A percentile compares a stretch with the other conserved stretches of the same genome.
phyloP scores from a whole-genome alignment of 352 stramenopile genomes.

The Thalassiosira delicatula region DNA sequence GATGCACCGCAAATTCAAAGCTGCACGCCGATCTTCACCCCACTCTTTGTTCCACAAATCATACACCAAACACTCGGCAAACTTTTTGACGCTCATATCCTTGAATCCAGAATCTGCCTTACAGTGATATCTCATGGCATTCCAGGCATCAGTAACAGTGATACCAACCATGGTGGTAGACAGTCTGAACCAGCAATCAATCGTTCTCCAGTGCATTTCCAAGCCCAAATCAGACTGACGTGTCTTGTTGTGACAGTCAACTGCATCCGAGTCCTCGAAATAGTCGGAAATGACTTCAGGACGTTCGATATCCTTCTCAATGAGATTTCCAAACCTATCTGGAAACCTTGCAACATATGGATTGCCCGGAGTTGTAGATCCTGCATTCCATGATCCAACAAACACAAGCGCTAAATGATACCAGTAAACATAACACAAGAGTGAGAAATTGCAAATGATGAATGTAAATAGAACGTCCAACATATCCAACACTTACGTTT shows the following conservation, averaged over 20 bases:
- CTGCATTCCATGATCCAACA: conserved; percentile 20
- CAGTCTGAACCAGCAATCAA: neutral
- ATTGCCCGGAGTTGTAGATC: conserved; percentile 8
- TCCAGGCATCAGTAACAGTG: neutral
- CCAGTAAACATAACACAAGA: no score
- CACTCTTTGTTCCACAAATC: conserved; percentile 28
- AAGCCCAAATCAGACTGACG: neutral
- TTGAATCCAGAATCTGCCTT: neutral
- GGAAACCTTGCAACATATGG: conserved; percentile 37
- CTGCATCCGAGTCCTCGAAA: no score
- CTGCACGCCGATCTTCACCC: neutral
- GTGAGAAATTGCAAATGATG: no score
- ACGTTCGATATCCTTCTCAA: neutral
- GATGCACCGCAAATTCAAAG: neutral
- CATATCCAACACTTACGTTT: conserved; percentile 29
- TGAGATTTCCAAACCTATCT: conserved; percentile 1
- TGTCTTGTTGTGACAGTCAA: neutral
- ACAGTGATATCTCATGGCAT: neutral
- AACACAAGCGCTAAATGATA: no score
- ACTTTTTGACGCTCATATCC: conserved; percentile 10
- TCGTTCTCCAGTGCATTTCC: no score
- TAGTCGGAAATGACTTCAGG: no score
- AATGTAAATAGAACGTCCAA: no score
- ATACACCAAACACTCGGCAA: conserved; percentile 18
- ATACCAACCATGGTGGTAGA: neutral